These are phyloP conservation scores for Phytophthora megakarya DNA, from an alignment of 352 stramenopile genomes.

Conservation along the genomic window DNA sequence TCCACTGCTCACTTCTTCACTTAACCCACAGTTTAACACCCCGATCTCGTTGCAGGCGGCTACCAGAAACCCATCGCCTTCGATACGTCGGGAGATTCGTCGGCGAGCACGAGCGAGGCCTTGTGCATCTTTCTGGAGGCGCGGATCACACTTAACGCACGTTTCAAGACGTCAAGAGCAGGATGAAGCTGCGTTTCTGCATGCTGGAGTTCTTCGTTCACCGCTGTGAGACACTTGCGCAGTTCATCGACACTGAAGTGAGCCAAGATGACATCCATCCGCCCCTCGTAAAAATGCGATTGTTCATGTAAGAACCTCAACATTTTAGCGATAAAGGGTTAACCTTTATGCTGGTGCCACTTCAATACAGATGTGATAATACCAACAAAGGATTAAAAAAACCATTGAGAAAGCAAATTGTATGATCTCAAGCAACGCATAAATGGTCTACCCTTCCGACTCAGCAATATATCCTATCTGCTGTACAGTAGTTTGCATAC, in stretches of 20 bases:
- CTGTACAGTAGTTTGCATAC: no score
- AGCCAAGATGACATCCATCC: conserved; percentile 20
- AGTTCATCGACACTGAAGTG: conserved; percentile 19
- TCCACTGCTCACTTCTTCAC: conserved; percentile 6
- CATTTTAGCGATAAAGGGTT: no score
- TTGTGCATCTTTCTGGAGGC: conserved; percentile 16
- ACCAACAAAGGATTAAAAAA: no score
- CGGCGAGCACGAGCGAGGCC: background rate
- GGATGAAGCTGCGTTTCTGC: conserved; percentile 9
- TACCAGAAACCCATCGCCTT: conserved; percentile 10
- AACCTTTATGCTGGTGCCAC: no score
- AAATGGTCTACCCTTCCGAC: no score
- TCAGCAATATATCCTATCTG: no score
- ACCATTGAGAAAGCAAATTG: no score
- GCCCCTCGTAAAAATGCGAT: no score
- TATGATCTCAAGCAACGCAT: no score
- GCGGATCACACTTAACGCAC: conserved; percentile 10
- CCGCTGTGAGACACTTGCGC: conserved; percentile 21
- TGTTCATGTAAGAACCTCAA: no score
- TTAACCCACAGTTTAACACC: conserved; percentile 12
- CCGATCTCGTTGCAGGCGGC: conserved; percentile 17
- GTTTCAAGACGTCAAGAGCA: conserved; percentile 7
- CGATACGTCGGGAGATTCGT: conserved; percentile 8
- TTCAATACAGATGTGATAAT: no score
- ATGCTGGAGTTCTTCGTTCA: conserved; percentile 13